phyloP scores from a whole-genome alignment of 495 filamentous ascomycete genomes.

The Aspergillus bridgeri region DNA sequence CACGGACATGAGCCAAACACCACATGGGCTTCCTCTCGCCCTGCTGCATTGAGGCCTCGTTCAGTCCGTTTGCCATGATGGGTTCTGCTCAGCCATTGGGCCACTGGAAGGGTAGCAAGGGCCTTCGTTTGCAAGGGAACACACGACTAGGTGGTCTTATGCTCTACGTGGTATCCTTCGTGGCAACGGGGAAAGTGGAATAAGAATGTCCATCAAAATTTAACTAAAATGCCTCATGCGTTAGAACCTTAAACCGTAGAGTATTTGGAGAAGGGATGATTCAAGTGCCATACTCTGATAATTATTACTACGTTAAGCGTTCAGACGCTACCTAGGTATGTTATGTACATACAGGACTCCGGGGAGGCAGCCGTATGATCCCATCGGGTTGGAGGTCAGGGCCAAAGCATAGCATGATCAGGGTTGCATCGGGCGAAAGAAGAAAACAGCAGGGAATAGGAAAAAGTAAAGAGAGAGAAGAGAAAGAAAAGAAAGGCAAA shows the following conservation, averaged over 20 bases:
- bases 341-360: too few species aligned
- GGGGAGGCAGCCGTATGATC: neutral
- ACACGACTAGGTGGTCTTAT: too few species aligned
- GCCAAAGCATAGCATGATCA: neutral
- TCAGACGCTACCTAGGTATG: neutral
- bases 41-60: neutral
- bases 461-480: neutral
- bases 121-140: neutral
- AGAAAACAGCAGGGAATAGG: too few species aligned
- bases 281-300: too few species aligned
- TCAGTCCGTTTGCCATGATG: neutral
- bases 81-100: neutral
- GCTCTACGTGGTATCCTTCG: too few species aligned
- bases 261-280: too few species aligned
- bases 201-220: too few species aligned
- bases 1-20: neutral
- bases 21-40: neutral
- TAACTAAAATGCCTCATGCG: too few species aligned
- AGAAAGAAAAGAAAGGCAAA: neutral
- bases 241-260: too few species aligned
- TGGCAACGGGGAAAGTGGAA: too few species aligned
- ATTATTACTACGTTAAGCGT: too few species aligned
- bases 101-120: neutral
- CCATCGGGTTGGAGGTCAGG: neutral
- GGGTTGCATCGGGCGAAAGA: neutral